phyloP scores from a whole-genome alignment of 345 rosid genomes.

The Eucalyptus tenuipes region DNA sequence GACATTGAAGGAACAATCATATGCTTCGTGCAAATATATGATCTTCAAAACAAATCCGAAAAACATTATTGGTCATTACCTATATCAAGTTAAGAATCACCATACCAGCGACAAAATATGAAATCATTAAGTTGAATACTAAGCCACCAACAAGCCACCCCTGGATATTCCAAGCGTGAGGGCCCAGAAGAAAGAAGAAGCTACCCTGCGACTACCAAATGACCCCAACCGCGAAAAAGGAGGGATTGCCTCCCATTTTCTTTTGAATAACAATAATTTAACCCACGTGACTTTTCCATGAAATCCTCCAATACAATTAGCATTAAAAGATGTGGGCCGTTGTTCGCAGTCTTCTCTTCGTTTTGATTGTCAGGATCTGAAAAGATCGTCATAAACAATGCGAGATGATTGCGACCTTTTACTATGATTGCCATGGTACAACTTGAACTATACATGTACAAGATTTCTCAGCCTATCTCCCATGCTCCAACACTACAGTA shows the following conservation, averaged over 20 bases:
- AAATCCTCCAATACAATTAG: not conserved
- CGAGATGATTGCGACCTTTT: not conserved
- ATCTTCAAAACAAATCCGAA: not conserved
- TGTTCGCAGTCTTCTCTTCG: not conserved
- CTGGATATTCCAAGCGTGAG: not conserved
- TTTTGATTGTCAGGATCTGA: not conserved
- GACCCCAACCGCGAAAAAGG: not conserved
- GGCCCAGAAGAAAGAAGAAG: not conserved
- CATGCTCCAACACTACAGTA: conserved; percentile 7
- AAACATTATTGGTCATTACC: not conserved
- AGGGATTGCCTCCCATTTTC: not conserved
- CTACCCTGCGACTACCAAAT: not conserved
- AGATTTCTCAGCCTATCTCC: conserved; percentile 12
- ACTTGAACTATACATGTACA: conserved; percentile 46
- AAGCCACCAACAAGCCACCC: not conserved
- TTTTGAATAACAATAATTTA: not conserved
- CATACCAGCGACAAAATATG: not conserved
- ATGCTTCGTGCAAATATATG: not conserved
- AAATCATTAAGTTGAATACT: not conserved
- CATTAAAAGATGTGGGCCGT: not conserved
- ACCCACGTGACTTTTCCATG: not conserved
- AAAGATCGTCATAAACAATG: not conserved
- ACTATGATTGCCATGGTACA: conserved; percentile 25
- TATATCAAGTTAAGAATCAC: not conserved
- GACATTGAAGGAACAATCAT: not conserved